A percentile compares a stretch with the other conserved stretches of the same genome.
Evolutionary conservation across 192 early-diverging fungal species (phyloP).

Genomic region (Diversispora eburnea): DNA sequence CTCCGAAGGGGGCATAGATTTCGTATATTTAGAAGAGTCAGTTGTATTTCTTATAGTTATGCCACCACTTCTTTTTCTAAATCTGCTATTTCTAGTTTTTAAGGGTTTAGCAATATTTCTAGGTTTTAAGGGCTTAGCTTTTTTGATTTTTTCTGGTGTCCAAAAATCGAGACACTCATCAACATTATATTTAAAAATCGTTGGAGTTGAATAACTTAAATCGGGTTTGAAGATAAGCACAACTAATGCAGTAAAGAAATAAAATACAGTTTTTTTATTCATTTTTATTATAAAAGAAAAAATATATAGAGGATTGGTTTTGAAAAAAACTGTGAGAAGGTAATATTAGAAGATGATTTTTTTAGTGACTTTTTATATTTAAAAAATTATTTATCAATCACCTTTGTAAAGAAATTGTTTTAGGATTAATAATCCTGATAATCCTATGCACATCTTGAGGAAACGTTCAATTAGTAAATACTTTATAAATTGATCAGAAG

Average conservation of each 20-base stretch:
- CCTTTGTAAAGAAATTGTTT: too few species aligned
- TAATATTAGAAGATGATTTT: background rate
- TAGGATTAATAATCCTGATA: too few species aligned
- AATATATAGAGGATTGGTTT: slow-evolving; percentile 3
- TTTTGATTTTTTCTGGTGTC: slow-evolving; percentile 8
- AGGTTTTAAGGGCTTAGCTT: background rate
- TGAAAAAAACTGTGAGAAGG: background rate
- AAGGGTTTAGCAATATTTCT: background rate
- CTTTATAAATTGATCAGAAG: too few species aligned
- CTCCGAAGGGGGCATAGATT: background rate
- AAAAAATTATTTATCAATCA: slow-evolving; percentile 12
- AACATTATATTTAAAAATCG: slow-evolving; percentile 1
- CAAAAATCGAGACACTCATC: background rate
- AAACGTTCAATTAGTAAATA: too few species aligned
- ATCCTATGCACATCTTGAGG: too few species aligned
- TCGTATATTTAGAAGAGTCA: background rate
- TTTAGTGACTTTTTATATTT: background rate
- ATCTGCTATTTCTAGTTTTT: background rate
- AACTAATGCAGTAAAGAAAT: slow-evolving; percentile 5
- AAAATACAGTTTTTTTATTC: slow-evolving; percentile 8
- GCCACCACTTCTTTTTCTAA: background rate
- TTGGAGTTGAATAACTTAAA: slow-evolving; percentile 12
- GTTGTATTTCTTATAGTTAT: background rate
- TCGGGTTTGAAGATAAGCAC: background rate
- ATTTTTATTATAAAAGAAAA: background rate